Evolutionary conservation across 2,329 filamentous ascomycete species (phyloP).

Genomic region (Didymella pomorum): DNA sequence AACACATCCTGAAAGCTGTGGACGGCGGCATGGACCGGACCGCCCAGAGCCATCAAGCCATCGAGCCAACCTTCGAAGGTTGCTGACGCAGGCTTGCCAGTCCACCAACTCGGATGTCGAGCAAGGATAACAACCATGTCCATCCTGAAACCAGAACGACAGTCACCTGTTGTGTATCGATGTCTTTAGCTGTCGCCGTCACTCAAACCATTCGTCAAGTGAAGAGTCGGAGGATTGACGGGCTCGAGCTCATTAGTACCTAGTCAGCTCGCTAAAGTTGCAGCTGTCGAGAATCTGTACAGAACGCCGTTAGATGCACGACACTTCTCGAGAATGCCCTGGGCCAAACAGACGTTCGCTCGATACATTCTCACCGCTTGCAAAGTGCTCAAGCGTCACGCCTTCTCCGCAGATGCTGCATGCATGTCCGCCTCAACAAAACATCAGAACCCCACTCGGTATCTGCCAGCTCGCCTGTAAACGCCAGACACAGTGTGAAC

Average conservation of each 20-base stretch:
- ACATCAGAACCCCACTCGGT: conserved; percentile 18
- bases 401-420: conserved; percentile 26
- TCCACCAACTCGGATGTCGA: background rate
- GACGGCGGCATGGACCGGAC: conserved; percentile 26
- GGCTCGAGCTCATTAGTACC: background rate
- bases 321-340: background rate
- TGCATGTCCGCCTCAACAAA: conserved; percentile 35
- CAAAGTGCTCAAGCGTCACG: conserved; percentile 31
- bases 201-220: background rate
- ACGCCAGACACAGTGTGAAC: conserved; percentile 11
- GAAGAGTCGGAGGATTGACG: background rate
- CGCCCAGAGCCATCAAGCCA: conserved; percentile 10
- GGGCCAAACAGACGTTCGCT: background rate
- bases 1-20: conserved; percentile 10
- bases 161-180: background rate
- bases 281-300: background rate
- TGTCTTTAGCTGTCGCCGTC: background rate
- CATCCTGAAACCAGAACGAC: background rate
- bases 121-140: background rate
- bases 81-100: conserved; percentile 6
- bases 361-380: conserved; percentile 4
- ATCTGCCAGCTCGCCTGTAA: background rate
- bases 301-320: background rate
- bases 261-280: background rate
- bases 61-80: background rate